phyloP scores from a whole-genome alignment of 208 protist species.

The Phytomonas sp. region DNA sequence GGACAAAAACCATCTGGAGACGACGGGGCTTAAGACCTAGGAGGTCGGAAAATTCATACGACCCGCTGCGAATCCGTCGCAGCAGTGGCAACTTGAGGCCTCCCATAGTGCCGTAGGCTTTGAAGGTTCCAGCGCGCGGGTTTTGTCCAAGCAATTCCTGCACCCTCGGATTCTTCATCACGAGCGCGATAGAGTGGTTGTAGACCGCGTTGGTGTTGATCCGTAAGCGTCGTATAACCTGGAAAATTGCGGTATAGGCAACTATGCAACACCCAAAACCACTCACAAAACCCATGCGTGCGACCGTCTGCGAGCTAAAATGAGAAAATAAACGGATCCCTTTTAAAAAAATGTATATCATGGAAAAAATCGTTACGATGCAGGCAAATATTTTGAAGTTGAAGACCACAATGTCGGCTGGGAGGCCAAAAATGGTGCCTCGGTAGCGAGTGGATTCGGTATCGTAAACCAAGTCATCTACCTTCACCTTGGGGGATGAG shows the following conservation, averaged over 20 bases:
- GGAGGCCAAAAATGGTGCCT: constrained; percentile 73
- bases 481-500: constrained; percentile 29
- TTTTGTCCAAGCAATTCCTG: constrained; percentile 64
- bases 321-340: constrained; percentile 60
- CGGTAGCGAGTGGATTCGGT: constrained; percentile 55
- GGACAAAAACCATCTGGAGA: constrained; percentile 84
- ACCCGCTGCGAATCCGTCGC: constrained; percentile 77
- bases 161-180: constrained; percentile 75
- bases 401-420: constrained; percentile 71
- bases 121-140: constrained; percentile 80
- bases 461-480: constrained; percentile 71
- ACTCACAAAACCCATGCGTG: constrained; percentile 68
- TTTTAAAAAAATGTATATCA: constrained; percentile 71
- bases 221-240: constrained; percentile 39
- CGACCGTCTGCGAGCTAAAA: constrained; percentile 76
- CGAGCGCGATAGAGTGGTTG: constrained; percentile 85
- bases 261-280: constrained; percentile 67
- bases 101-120: constrained; percentile 59
- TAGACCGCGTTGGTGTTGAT: constrained; percentile 85
- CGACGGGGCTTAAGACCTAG: constrained; percentile 69
- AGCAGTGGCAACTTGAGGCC: constrained; percentile 78
- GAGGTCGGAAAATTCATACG: constrained; percentile 75
- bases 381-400: constrained; percentile 59
- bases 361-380: constrained; percentile 19
- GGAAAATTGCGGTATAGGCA: constrained; percentile 44